Base-by-base conservation (phyloP, 2,329 filamentous ascomycete species). In the Aspergillus quadrilineatus region DNA sequence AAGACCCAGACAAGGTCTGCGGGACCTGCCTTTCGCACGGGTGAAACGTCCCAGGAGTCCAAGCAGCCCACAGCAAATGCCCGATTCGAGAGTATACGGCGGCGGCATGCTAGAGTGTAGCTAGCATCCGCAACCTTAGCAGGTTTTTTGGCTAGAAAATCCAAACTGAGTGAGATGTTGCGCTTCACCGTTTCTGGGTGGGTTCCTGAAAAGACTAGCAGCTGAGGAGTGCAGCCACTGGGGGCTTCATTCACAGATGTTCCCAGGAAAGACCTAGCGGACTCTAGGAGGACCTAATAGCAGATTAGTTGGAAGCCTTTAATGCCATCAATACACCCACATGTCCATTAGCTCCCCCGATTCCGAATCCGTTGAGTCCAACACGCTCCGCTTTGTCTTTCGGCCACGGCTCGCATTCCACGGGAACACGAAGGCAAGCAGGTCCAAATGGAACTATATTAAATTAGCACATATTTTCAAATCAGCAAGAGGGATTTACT, bases 291-390 rank as follows among this genome's bases (percentile, higher is more conserved):
- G 4, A 44, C 50, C 50, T 52, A 1, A 2, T 9, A 15, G 2
- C 14, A 22, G 4, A 42, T 51, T 45, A 50, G 42, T 14, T 32
- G 4, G 4, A 2, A n/a, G 41, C 3, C 29, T 36, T 5, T 22
- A 22, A 22, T 22, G 22, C 26, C 26, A 28, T 6, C 26, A 15
- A 12, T 32, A 5, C 3, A 43, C 55, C 32, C 39, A 56, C 56
- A 54, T 60, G 59, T 3, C 54, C 57, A 42, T 61, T 61, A 22
- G 57, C 45, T 6, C 59, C 59, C 12, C 57, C 42, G 60, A 66
- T 65, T 3, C 69, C 69, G 53, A 71, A 70, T 1, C 55, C 62
- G 52, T 69, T 72, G 8, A 72, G 54, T 7, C 64, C 65, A 7
- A 63, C 59, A 30, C 68, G 54, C 22, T 61, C 59, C 6, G 49